Percentiles rank a stretch among this genome's conserved stretches.
phyloP scores from a whole-genome alignment of 139 green algal species.

The Penium margaritaceum region DNA sequence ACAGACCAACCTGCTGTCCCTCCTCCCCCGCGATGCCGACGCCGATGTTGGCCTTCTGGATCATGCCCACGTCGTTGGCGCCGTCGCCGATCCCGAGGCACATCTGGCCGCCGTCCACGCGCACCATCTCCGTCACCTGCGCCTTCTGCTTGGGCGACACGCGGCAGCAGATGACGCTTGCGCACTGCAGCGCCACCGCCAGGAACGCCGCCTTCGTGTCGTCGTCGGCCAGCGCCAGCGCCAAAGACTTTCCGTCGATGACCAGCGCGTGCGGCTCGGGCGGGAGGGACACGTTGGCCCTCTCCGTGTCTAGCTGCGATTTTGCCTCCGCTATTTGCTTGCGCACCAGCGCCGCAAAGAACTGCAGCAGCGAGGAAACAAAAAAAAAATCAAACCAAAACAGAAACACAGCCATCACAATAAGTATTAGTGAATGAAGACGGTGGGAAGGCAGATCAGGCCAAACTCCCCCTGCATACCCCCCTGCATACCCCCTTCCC shows the following conservation, averaged over 20 bases:
- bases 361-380: too few species aligned
- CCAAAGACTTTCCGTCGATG: slow-evolving; percentile 39
- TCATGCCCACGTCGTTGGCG: slow-evolving; percentile 98
- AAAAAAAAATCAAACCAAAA: too few species aligned
- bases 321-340: too few species aligned
- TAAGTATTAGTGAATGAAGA: too few species aligned
- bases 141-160: slow-evolving; percentile 58
- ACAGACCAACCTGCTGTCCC: slow-evolving; percentile 66
- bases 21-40: slow-evolving; percentile 89
- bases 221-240: slow-evolving; percentile 12
- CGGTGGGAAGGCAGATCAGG: too few species aligned
- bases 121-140: slow-evolving; percentile 60
- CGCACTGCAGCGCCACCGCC: slow-evolving; percentile 59
- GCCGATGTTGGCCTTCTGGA: slow-evolving; percentile 88
- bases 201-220: slow-evolving; percentile 43
- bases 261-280: slow-evolving; percentile 10
- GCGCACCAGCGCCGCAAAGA: background rate
- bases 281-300: too few species aligned
- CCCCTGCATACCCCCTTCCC: too few species aligned
- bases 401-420: too few species aligned
- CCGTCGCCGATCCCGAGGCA: slow-evolving; percentile 93
- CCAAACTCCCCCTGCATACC: too few species aligned
- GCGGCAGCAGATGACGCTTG: slow-evolving; percentile 69
- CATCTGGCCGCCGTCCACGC: slow-evolving; percentile 50
- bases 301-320: too few species aligned